Evolutionary conservation across 2,329 filamentous ascomycete species (phyloP), one percentile per base, ranked within the genome.

Genomic region (Pezicula carpinea): DNA sequence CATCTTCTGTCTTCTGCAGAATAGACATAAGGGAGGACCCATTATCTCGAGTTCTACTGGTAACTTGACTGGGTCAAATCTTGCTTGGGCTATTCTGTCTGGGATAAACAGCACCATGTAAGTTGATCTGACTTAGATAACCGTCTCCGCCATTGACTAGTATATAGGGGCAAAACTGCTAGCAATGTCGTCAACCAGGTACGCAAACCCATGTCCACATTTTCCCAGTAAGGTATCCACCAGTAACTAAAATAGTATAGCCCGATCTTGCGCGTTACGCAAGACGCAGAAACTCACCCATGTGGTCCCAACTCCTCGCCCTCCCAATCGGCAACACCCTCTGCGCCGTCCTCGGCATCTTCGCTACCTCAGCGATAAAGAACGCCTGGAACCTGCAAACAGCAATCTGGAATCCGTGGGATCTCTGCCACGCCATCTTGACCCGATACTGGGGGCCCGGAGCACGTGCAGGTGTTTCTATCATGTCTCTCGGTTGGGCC

Each of bases 221-320:
- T 26, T 26, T 26, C 23, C 3, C 23, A 8, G 11, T 26, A 8
- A 6, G 11, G 23, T 26, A 26, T 26, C 23, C 23, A 26, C 23
- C 23, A 26, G 4, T 26, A 10, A 26, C 23, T 26, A 26, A 26
- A 10, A 26, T 26, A 8, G 23, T 10, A 26, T 64, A 67, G 52
- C 67, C 68, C 1, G 69, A 72, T 49, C 64, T 71, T 49, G 65
- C 66, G 14, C 59, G 69, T 15, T 72, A 64, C 56, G 56, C 55
- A 38, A 58, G 59, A 47, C 66, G 59, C 14, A 62, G 56, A 34
- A 62, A 53, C 4, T 66, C 62, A 4, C 60, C 68, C 14, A 61
- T 68, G 51, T 69, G 62, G 60, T 63, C 64, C 5, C 69, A 71
- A 48, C 47, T 69, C 23, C 47, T 71, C 3, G 46, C 63, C 15